These are phyloP conservation scores for Solanum sitiens DNA, from an alignment of 257 asterid species.

Conservation along the genomic window DNA sequence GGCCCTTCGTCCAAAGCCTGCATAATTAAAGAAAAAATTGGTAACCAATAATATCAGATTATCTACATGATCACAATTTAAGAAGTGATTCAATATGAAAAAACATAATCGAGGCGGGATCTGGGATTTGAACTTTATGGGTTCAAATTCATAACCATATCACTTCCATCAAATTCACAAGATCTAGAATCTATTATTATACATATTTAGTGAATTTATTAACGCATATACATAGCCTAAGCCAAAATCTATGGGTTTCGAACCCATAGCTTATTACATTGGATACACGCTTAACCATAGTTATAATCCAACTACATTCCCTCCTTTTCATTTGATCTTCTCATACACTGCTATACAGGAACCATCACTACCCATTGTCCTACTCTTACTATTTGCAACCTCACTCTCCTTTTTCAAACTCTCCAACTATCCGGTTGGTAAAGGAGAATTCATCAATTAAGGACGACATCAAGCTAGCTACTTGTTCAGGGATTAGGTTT, in stretches of 20 bases:
- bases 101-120: neutral
- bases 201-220: neutral
- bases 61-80: neutral
- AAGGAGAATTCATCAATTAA: neutral
- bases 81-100: neutral
- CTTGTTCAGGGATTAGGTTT: neutral
- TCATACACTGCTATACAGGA: neutral
- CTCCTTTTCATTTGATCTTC: neutral
- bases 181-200: neutral
- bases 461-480: neutral
- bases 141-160: neutral
- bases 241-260: neutral
- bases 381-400: neutral
- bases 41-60: neutral
- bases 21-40: conserved; percentile 14
- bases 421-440: neutral
- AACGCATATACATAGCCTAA: neutral
- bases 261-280: neutral
- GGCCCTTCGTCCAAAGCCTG: conserved; percentile 40
- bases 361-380: neutral
- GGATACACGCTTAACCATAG: neutral
- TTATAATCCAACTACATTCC: neutral
- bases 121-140: neutral
- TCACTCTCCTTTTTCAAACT: neutral
- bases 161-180: neutral